Conservation (phyloP, 2,329 filamentous ascomycete species). For the Tetracladium maxilliforme region DNA sequence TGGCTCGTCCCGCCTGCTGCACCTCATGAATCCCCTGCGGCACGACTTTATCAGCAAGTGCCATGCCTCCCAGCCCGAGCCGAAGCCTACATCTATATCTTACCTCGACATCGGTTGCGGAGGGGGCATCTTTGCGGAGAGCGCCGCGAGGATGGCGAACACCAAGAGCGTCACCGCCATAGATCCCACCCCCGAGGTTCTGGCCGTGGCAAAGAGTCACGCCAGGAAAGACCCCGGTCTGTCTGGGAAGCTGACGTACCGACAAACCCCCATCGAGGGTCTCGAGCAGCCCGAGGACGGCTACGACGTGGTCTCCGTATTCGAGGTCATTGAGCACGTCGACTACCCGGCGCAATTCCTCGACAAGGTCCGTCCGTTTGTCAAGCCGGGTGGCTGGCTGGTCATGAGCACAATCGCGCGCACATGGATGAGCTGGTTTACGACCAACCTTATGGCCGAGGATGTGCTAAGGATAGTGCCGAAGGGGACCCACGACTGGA, state of each 20-base stretch:
- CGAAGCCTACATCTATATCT: constrained; percentile 27
- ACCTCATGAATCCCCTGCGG: constrained; percentile 95
- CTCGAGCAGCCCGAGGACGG: constrained; percentile 32
- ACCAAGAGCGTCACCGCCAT: constrained; percentile 58
- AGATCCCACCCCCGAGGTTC: constrained; percentile 61
- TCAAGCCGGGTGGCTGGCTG: constrained; percentile 86
- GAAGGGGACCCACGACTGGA: constrained; percentile 88
- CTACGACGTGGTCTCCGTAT: constrained; percentile 74
- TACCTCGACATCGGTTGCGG: constrained; percentile 93
- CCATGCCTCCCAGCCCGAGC: constrained; percentile 35
- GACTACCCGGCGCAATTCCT: constrained; percentile 63
- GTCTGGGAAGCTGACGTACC: constrained; percentile 49
- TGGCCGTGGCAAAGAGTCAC: constrained; percentile 63
- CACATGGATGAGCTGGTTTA: constrained; percentile 78
- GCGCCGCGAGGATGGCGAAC: constrained; percentile 52
- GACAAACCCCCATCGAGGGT: constrained; percentile 64
- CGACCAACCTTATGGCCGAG: constrained; percentile 86
- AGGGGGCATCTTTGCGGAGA: constrained; percentile 91
- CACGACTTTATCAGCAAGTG: constrained; percentile 81
- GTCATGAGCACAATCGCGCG: constrained; percentile 85
- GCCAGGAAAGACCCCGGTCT: constrained; percentile 60
- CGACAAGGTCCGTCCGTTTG: constrained; percentile 53
- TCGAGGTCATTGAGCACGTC: constrained; percentile 94
- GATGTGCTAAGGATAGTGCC: constrained; percentile 79
- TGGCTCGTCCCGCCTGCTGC: constrained; percentile 79